Evolutionary conservation across 2,329 filamentous ascomycete species (phyloP).

Genomic region (Hortaea werneckii): DNA sequence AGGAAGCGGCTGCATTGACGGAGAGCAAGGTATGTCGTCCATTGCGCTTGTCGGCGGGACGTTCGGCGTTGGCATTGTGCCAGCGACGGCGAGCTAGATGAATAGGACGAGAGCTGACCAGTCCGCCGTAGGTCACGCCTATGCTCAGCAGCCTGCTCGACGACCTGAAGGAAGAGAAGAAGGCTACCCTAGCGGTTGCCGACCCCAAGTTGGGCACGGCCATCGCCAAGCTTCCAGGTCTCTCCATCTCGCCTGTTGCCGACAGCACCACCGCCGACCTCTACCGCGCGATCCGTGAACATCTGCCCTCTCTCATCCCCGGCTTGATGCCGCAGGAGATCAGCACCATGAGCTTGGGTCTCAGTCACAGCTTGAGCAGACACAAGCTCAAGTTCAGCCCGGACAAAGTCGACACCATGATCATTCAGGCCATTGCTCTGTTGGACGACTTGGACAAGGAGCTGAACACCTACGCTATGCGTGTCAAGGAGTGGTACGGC

Average conservation of each 20-base stretch:
- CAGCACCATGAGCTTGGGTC: constrained; percentile 88
- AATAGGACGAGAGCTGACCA: background rate
- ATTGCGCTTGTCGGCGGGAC: too few species aligned
- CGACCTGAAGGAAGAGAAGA: constrained; percentile 93
- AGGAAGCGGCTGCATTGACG: constrained; percentile 78
- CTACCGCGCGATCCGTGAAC: constrained; percentile 87
- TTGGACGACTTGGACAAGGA: constrained; percentile 98
- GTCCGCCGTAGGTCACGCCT: constrained; percentile 55
- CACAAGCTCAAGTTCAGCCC: constrained; percentile 98
- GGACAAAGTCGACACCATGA: constrained; percentile 99
- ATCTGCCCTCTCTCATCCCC: constrained; percentile 82
- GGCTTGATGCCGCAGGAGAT: constrained; percentile 77
- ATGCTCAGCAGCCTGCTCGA: constrained; percentile 74
- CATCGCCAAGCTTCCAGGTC: constrained; percentile 81
- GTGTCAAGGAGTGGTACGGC: constrained; percentile 99
- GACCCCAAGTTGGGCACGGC: constrained; percentile 84
- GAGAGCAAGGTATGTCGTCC: constrained; percentile 61
- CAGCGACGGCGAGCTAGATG: too few species aligned
- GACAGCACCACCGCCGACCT: constrained; percentile 77
- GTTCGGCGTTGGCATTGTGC: background rate
- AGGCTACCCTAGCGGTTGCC: constrained; percentile 85
- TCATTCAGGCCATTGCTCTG: constrained; percentile 89
- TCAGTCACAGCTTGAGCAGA: constrained; percentile 90
- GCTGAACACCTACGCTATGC: constrained; percentile 96
- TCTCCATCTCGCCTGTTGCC: constrained; percentile 75